phyloP scores from a whole-genome alignment of 371 early-diverging fungal species.

The Dinochytrium kinnereticum region DNA sequence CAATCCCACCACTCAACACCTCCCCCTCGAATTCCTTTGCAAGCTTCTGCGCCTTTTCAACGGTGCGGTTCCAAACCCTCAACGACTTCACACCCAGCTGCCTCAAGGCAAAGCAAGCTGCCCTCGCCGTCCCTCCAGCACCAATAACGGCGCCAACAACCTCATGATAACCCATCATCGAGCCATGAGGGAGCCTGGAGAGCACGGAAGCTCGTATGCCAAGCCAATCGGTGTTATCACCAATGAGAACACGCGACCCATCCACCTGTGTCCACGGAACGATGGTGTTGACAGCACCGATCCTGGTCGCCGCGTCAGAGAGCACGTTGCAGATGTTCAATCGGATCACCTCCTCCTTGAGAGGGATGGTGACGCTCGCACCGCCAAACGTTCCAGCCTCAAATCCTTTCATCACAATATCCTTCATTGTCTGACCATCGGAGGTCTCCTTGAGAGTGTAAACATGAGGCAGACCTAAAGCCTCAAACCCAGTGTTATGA shows the following conservation, averaged over 20 bases:
- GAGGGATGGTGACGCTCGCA: conserved; percentile 93
- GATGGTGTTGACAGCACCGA: conserved; percentile 94
- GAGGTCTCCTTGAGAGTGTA: conserved; percentile 78
- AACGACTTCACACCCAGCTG: conserved; percentile 72
- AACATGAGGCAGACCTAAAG: conserved; percentile 81
- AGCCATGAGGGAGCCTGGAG: conserved; percentile 50
- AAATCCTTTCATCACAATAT: conserved; percentile 55
- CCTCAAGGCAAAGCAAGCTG: conserved; percentile 87
- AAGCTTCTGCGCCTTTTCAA: conserved; percentile 72
- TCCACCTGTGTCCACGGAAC: conserved; percentile 52
- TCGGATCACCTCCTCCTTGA: conserved; percentile 82
- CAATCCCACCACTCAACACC: conserved; percentile 36
- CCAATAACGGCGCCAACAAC: conserved; percentile 81
- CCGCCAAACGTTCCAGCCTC: conserved; percentile 79
- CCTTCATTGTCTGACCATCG: conserved; percentile 64
- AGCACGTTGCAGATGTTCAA: conserved; percentile 66
- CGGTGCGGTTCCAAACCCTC: conserved; percentile 88
- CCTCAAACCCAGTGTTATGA: conserved; percentile 89
- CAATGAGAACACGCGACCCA: conserved; percentile 55
- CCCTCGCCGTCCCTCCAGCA: conserved; percentile 96
- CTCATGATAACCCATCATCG: conserved; percentile 31
- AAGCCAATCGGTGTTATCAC: conserved; percentile 95
- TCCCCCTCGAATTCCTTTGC: conserved; percentile 65
- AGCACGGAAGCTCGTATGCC: conserved; percentile 79
- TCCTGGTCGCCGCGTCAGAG: conserved; percentile 75